Conservation (phyloP, 306 rosid genomes). For the Cicer pinnatifidum region DNA sequence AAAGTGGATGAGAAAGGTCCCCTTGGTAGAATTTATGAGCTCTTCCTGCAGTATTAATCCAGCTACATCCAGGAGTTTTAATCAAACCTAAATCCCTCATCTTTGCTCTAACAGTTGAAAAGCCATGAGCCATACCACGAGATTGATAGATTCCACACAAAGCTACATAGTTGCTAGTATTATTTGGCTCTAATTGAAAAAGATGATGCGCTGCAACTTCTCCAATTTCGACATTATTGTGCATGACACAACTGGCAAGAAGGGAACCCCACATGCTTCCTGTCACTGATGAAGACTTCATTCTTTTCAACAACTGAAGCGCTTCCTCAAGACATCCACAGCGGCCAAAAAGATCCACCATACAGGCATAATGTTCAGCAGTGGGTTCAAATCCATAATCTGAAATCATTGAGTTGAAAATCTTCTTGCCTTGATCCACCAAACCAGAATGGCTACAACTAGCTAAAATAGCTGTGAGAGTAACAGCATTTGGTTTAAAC, state of each 20-base stretch:
- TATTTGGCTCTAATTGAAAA: slow-evolving; percentile 67
- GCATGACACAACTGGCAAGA: slow-evolving; percentile 72
- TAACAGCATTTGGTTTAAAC: slow-evolving; percentile 59
- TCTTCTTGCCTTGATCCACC: slow-evolving; percentile 59
- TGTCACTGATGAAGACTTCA: slow-evolving; percentile 46
- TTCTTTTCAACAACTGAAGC: slow-evolving; percentile 49
- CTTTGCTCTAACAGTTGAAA: slow-evolving; percentile 53
- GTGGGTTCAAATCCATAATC: slow-evolving; percentile 57
- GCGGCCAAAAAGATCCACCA: slow-evolving; percentile 75
- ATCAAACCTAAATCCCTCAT: slow-evolving; percentile 61
- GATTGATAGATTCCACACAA: slow-evolving; percentile 63
- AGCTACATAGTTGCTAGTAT: slow-evolving; percentile 71
- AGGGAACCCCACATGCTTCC: slow-evolving; percentile 83
- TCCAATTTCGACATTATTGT: slow-evolving; percentile 71
- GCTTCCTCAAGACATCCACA: slow-evolving; percentile 67
- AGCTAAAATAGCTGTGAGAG: slow-evolving; percentile 66
- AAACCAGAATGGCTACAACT: slow-evolving; percentile 76
- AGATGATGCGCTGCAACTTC: slow-evolving; percentile 68
- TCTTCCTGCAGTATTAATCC: slow-evolving; percentile 60
- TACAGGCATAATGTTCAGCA: slow-evolving; percentile 76
- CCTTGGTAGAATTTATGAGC: slow-evolving; percentile 59
- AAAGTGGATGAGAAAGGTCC: slow-evolving; percentile 55
- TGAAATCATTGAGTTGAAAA: slow-evolving; percentile 55
- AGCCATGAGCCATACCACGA: slow-evolving; percentile 43
- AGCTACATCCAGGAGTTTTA: slow-evolving; percentile 74